Base-by-base conservation (phyloP, 2,329 filamentous ascomycete genomes). In the Passalora sequoiae region DNA sequence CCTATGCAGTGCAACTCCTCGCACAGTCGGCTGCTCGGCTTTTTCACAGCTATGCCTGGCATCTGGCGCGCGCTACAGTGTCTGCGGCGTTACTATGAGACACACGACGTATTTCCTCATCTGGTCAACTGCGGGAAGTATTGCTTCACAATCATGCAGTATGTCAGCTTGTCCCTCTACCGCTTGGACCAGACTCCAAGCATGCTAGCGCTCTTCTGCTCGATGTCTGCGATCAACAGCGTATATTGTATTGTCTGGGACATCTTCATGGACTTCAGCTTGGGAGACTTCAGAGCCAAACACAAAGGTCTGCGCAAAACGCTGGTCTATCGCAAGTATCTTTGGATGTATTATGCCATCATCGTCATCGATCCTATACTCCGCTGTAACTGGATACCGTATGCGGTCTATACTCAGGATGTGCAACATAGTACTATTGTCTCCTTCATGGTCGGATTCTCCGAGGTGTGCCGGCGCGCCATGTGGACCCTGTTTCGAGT, bases 61-160 rank as follows among this genome's bases (percentile, higher is more conserved):
- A 84, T 97, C 25, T 94, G 87, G 88, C 87, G 92, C 60, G 81
- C 88, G 4, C 66, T 95, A 2, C 92, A 98, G 61, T 98, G 92
- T 61, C 68, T 97, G 30, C 80, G 91, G 19, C 89, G 92, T 67
- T 97, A 94, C 64, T 73, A 75, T 50, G 89, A 97, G 63, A 95
- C 91, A 0, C 73, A 76, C 22, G 92, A 94, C 59, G 75, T 84
- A 35, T 97, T 96, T 60, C 92, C 92, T 1, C 92, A 98, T 66
- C 74, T 97, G 2, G 83, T 87, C 58, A 98, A 98, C 63, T 85
- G 84, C 53, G 88, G 84, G 12, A 98, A 98, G 68, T 98, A 98
- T 65, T 73, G 74, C 13, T 88, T 85, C 65, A 91, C 86, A 2
- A 91, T 97, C 46, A 53, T 87, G 10, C 84, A 84, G 55, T 88